A percentile compares a stretch with the other conserved stretches of the same genome.
Conservation (phyloP, 345 rosid species). For the Gossypium bickii region DNA sequence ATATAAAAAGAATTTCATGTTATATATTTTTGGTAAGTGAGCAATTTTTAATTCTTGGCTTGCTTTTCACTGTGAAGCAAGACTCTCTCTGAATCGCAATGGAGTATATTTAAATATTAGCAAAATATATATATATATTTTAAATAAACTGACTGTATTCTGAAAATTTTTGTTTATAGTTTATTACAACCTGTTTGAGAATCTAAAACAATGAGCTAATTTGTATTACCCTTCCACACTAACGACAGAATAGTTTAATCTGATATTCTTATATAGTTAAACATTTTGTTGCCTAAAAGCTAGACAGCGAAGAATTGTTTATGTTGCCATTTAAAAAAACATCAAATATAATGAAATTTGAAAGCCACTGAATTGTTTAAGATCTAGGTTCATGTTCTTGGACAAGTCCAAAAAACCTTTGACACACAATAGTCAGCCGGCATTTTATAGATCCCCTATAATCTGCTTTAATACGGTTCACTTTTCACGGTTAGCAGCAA, state of each 20-base stretch:
- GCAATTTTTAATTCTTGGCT: background rate
- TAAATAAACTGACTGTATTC: background rate
- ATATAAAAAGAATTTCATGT: background rate
- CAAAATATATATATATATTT: background rate
- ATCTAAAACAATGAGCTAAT: background rate
- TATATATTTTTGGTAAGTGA: background rate
- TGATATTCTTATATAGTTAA: background rate
- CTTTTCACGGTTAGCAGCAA: background rate
- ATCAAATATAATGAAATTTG: background rate
- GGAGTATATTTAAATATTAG: background rate
- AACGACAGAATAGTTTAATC: background rate
- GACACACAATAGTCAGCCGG: background rate
- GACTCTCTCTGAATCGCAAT: background rate
- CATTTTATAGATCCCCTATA: background rate
- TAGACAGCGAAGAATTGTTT: conserved; percentile 4
- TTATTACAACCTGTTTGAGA: background rate
- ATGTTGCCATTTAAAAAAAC: background rate
- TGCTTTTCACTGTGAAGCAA: background rate
- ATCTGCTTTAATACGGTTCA: background rate
- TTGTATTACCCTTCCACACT: background rate
- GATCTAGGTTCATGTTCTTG: background rate
- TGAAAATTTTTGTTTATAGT: background rate
- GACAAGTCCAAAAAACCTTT: background rate
- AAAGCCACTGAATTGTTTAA: background rate
- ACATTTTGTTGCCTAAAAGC: background rate